These are phyloP conservation scores for Globisporangium iwayamae DNA, from an alignment of 352 stramenopile species.

Conservation along the genomic window DNA sequence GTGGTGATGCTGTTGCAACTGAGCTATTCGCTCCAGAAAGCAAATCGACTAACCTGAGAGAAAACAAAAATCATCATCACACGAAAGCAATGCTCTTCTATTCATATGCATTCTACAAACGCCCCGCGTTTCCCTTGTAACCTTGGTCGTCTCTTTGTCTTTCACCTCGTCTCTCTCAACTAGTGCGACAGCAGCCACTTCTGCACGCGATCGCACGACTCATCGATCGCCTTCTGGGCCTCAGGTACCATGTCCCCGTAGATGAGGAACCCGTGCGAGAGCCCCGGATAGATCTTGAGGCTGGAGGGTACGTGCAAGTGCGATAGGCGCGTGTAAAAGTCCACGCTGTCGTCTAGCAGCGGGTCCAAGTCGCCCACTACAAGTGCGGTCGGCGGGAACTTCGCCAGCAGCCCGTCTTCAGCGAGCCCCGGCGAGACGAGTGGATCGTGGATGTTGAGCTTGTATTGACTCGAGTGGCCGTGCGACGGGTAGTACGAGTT, in stretches of 20 bases:
- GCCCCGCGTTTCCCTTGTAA: too few relatives aligned
- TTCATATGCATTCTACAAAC: too few relatives aligned
- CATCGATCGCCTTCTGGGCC: constrained; percentile 76
- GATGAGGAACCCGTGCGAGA: constrained; percentile 87
- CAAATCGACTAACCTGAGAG: too few relatives aligned
- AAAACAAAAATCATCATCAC: too few relatives aligned
- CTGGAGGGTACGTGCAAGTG: constrained; percentile 71
- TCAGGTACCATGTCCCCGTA: constrained; percentile 81
- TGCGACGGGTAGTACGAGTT: constrained; percentile 86
- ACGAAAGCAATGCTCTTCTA: too few relatives aligned
- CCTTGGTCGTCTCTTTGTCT: too few relatives aligned
- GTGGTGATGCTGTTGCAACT: too few relatives aligned
- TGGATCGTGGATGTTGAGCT: constrained; percentile 85
- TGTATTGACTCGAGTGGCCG: constrained; percentile 84
- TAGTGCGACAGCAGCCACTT: constrained; percentile 25
- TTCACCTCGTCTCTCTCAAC: not conserved
- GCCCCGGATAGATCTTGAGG: constrained; percentile 82
- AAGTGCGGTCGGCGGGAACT: constrained; percentile 80
- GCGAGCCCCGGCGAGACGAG: constrained; percentile 81
- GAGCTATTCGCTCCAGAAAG: too few relatives aligned
- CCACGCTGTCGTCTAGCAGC: constrained; percentile 86
- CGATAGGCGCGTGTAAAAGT: constrained; percentile 86
- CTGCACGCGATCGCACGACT: constrained; percentile 76
- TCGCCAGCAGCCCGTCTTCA: constrained; percentile 64
- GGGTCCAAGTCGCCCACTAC: constrained; percentile 86